phyloP scores from a whole-genome alignment of 768 basidiomycete species.

The Sarcodon aspratus region DNA sequence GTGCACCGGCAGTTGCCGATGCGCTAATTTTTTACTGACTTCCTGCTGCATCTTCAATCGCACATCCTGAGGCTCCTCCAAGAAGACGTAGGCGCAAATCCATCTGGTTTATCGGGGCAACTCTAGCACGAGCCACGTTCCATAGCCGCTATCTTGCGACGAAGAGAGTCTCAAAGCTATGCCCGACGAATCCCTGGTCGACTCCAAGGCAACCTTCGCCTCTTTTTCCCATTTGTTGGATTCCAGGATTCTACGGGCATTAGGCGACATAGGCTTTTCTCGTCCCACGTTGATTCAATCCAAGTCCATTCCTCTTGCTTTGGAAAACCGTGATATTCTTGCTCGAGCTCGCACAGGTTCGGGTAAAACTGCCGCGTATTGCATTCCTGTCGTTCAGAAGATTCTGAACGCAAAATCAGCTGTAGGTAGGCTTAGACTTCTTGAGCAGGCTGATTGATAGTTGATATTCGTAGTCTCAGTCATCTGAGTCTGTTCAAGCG shows the following conservation, averaged over 20 bases:
- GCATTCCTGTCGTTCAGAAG: slow-evolving; percentile 84
- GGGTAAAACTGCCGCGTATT: slow-evolving; percentile 96
- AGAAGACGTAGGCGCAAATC: too few relatives aligned
- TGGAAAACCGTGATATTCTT: slow-evolving; percentile 84
- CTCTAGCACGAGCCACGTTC: too few relatives aligned
- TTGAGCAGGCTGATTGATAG: background rate
- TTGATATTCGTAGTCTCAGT: background rate
- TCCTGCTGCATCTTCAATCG: background rate
- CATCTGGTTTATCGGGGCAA: too few relatives aligned
- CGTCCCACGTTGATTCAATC: slow-evolving; percentile 87
- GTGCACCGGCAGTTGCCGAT: background rate
- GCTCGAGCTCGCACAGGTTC: slow-evolving; percentile 92
- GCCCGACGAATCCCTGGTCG: slow-evolving; percentile 18
- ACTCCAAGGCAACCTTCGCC: slow-evolving; percentile 24
- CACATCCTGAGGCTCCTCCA: background rate
- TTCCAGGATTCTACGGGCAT: slow-evolving; percentile 72
- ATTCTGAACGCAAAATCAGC: slow-evolving; percentile 69
- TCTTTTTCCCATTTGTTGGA: slow-evolving; percentile 74
- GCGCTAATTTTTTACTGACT: background rate
- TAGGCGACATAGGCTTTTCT: slow-evolving; percentile 85
- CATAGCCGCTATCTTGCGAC: too few relatives aligned
- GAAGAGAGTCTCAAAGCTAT: slow-evolving; percentile 2
- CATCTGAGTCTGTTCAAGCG: slow-evolving; percentile 23
- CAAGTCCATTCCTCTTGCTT: slow-evolving; percentile 85
- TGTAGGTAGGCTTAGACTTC: slow-evolving; percentile 8